A percentile compares a stretch with the other conserved stretches of the same genome.
These are phyloP conservation scores for Rhodotorula graminis DNA, from an alignment of 768 basidiomycete genomes.

Conservation along the genomic window DNA sequence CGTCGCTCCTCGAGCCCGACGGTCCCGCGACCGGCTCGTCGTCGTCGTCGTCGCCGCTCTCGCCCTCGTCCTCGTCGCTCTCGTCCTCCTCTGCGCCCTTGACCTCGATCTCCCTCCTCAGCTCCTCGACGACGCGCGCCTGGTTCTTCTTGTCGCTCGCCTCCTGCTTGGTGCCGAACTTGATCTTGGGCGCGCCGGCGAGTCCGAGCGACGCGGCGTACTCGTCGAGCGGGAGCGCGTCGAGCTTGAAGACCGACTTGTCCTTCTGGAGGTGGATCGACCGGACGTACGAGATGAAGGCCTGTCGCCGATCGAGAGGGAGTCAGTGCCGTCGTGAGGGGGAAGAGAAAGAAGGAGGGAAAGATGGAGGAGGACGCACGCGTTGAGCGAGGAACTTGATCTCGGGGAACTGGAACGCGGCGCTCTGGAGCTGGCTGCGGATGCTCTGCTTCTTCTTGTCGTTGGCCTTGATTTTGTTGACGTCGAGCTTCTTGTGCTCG, in stretches of 20 bases:
- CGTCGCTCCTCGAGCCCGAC: constrained; percentile 15
- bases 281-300: constrained; percentile 91
- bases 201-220: constrained; percentile 87
- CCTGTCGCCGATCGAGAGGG: constrained; percentile 52
- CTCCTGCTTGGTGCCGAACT: constrained; percentile 64
- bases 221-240: constrained; percentile 70
- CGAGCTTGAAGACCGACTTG: constrained; percentile 83
- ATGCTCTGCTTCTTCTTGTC: constrained; percentile 74
- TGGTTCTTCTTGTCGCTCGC: constrained; percentile 74
- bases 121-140: constrained; percentile 49
- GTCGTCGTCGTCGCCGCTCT: neutral
- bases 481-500: constrained; percentile 64
- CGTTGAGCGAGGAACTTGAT: constrained; percentile 94
- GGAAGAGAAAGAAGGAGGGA: constrained; percentile 7
- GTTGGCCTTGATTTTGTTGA: constrained; percentile 74
- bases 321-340: too few species aligned
- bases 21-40: constrained; percentile 30
- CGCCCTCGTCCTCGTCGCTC: constrained; percentile 11
- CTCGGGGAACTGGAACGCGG: constrained; percentile 91
- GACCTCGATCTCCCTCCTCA: constrained; percentile 39
- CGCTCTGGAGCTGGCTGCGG: constrained; percentile 80
- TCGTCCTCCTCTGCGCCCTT: constrained; percentile 5
- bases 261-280: constrained; percentile 90
- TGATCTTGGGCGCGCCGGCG: constrained; percentile 92
- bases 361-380: constrained; percentile 52